Conservation (phyloP, 139 green algal species). For the Spirogloea muscicola region DNA sequence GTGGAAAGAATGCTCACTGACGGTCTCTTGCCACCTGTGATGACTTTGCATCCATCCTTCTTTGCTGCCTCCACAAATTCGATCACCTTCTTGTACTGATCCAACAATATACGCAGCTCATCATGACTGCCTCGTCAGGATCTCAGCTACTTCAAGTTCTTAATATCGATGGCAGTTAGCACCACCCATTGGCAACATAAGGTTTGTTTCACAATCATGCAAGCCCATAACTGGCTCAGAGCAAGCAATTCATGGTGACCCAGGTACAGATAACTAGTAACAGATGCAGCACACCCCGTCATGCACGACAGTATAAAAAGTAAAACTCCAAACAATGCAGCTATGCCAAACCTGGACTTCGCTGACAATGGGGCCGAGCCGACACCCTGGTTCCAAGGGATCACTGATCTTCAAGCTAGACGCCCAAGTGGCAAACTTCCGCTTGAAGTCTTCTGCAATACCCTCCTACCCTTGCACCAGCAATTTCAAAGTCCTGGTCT, state of each 20-base stretch:
- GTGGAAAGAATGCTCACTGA: constrained; percentile 14
- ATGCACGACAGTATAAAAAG: too few relatives aligned
- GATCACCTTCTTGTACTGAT: constrained; percentile 64
- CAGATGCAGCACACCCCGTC: too few relatives aligned
- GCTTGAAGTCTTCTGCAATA: constrained; percentile 65
- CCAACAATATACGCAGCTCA: not conserved
- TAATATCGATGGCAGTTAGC: too few relatives aligned
- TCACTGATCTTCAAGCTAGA: constrained; percentile 68
- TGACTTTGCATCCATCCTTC: constrained; percentile 65
- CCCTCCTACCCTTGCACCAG: constrained; percentile 15
- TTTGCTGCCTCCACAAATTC: constrained; percentile 58
- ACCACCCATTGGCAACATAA: too few relatives aligned
- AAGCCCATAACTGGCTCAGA: too few relatives aligned
- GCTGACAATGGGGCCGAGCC: constrained; percentile 69
- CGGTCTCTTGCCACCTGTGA: constrained; percentile 66
- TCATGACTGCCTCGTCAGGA: too few relatives aligned
- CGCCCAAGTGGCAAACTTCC: constrained; percentile 62
- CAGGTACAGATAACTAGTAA: too few relatives aligned
- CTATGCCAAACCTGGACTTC: constrained; percentile 41
- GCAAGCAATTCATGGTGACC: too few relatives aligned
- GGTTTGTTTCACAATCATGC: too few relatives aligned
- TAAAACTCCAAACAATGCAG: too few relatives aligned
- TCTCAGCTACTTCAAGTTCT: too few relatives aligned
- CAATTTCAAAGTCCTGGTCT: not conserved
- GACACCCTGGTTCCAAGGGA: constrained; percentile 60